These are phyloP conservation scores for Fraxinus angustifolia DNA, from an alignment of 305 asterid species.

Conservation along the genomic window DNA sequence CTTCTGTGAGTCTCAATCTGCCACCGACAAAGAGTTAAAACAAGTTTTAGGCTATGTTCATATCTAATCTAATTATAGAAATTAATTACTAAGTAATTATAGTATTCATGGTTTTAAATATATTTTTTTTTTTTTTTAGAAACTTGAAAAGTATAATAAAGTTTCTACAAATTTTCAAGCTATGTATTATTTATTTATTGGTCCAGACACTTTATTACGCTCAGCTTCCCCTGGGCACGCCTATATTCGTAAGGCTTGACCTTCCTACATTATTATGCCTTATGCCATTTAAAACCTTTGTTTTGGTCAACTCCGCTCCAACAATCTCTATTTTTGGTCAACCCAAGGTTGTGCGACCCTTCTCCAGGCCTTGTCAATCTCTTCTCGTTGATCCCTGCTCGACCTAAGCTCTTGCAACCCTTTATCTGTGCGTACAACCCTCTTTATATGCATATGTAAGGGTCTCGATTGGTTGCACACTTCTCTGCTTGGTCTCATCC, in stretches of 20 bases:
- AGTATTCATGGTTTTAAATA: too few species aligned
- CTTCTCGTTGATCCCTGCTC: background rate
- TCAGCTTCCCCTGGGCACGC: background rate
- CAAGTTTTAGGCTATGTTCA: too few species aligned
- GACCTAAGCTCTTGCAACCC: background rate
- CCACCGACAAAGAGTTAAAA: too few species aligned
- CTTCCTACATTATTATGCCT: background rate
- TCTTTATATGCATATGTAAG: background rate
- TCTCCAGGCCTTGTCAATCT: background rate
- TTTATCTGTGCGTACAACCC: background rate
- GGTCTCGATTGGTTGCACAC: background rate
- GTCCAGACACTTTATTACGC: background rate
- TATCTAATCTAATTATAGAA: too few species aligned
- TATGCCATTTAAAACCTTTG: background rate
- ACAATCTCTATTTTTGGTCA: background rate
- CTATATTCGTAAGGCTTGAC: background rate
- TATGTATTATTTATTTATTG: too few species aligned
- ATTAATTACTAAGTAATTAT: too few species aligned
- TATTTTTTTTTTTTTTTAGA: too few species aligned
- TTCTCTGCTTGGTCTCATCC: too few species aligned
- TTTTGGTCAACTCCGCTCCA: background rate
- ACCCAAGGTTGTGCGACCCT: background rate
- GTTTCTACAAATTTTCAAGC: too few species aligned
- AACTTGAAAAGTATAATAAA: too few species aligned
- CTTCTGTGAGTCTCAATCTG: too few species aligned